Evolutionary conservation across 805 yeast genomes (phyloP).

Genomic region (Priceomyces carsonii): DNA sequence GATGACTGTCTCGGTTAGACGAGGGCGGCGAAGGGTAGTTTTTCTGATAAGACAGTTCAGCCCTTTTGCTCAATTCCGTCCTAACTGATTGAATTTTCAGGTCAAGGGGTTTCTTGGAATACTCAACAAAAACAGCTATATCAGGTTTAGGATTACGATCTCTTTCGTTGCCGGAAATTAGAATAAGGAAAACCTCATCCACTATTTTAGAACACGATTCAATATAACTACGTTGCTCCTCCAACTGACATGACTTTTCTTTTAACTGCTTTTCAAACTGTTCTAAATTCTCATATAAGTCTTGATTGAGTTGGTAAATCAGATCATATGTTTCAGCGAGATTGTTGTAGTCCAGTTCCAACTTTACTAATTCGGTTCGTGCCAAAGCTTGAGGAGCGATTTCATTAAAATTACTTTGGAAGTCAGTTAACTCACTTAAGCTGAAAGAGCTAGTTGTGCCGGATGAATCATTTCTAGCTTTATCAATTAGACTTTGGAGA

Average conservation of each 20-base stretch:
- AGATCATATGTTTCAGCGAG: constrained; percentile 33
- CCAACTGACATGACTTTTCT: constrained; percentile 24
- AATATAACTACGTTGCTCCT: constrained; percentile 11
- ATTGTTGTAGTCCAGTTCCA: constrained; percentile 20
- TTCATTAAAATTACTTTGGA: constrained; percentile 15
- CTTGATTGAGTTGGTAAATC: constrained; percentile 36
- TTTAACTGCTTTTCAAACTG: constrained; percentile 31
- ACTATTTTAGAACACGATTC: constrained; percentile 15
- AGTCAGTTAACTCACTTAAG: constrained; percentile 17
- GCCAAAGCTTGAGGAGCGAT: constrained; percentile 10
- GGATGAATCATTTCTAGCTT: constrained; percentile 5
- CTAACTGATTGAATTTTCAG: constrained; percentile 23
- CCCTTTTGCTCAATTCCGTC: constrained; percentile 17
- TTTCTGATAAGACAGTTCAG: constrained; percentile 6
- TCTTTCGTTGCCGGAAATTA: constrained; percentile 18
- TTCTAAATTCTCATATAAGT: constrained; percentile 37
- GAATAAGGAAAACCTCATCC: constrained; percentile 18
- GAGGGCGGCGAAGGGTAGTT: constrained; percentile 15
- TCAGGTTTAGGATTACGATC: constrained; percentile 20
- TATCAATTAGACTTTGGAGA: constrained; percentile 35
- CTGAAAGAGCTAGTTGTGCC: constrained; percentile 5
- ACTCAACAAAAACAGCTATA: constrained; percentile 13
- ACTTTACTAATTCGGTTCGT: constrained; percentile 10
- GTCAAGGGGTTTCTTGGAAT: constrained; percentile 18
- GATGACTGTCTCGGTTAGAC: constrained; percentile 9